Base-by-base conservation (phyloP, 116 monocot genomes). In the Trichopus zeylanicus region DNA sequence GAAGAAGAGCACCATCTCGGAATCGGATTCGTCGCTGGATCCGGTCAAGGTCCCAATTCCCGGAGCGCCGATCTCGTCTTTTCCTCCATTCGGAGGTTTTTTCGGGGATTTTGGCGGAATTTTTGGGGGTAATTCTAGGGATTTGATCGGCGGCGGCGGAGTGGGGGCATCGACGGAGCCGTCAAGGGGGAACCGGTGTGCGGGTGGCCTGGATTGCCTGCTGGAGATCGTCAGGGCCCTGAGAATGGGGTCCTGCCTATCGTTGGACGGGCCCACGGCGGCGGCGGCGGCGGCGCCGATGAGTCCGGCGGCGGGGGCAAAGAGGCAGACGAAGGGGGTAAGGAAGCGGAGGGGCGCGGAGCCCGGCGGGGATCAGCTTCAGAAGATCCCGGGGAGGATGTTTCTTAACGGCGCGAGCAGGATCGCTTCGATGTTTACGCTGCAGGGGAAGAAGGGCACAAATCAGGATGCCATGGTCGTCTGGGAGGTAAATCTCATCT, bases 401-500 rank as follows among this genome's bases (percentile, higher is more conserved):
- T 77, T 61, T 27, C 21, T 48, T 5, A 87, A 87, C 46, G 81
- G 86, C 11, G 48, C 73, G 22, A 73, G 66, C 23, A 26, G 26
- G 2, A 58, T 52, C 13, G 81, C 75, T 0, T 81, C 81, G 11
- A 58, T 87, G 42, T 87, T 87, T 57, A 78, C 86, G 26, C 81
- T 78, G 75, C 81, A 87, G 53, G 86, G 86, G 7, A 81, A 61
- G 75, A 87, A 87, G 62, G 86, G 86, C 31, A 78, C 70, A 55
- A 87, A 87, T 32, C 86, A 87, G 54, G 81, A 87, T 26, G 86
- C 81, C 54, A 87, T 87, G 86, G 49, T 87, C 25, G 75, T 78
- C 28, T 81, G 81, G 78, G 86, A 87, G 86, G 86, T n/a, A n/a
- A n/a, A n/a, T 87, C 48, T 29, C 65, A 4, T 53, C 19, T 46